Percentiles rank a stretch among this genome's conserved stretches.
Evolutionary conservation across 106 monocot genomes (phyloP).

Genomic region (Acorus gramineus): DNA sequence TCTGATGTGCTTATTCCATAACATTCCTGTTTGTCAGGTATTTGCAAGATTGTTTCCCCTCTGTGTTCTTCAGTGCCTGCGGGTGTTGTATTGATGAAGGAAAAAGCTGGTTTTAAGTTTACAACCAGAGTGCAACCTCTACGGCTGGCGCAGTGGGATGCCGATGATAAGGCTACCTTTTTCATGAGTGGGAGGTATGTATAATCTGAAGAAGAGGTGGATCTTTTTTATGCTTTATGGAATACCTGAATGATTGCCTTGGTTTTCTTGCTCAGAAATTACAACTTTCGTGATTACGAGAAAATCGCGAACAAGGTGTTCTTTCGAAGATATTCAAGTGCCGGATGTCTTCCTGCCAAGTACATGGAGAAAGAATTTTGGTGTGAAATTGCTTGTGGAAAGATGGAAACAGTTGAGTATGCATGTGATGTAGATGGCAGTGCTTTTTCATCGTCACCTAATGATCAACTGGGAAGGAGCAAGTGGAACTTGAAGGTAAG

Average conservation of each 20-base stretch:
- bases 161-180: constrained; percentile 66
- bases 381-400: constrained; percentile 85
- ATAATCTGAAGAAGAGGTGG: too few species aligned
- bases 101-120: constrained; percentile 81
- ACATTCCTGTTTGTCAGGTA: constrained; percentile 28
- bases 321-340: constrained; percentile 60
- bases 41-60: constrained; percentile 86
- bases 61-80: constrained; percentile 82
- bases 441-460: constrained; percentile 77
- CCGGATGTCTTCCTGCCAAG: constrained; percentile 68
- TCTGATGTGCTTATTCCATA: too few species aligned
- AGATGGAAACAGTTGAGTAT: constrained; percentile 80
- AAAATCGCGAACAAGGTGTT: constrained; percentile 92
- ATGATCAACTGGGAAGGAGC: constrained; percentile 82
- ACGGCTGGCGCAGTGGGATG: constrained; percentile 67
- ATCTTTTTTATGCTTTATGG: too few species aligned
- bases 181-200: constrained; percentile 82
- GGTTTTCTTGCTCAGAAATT: constrained; percentile 55
- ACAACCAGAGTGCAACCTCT: constrained; percentile 88
- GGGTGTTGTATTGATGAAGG: constrained; percentile 92
- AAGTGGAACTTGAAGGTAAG: constrained; percentile 92
- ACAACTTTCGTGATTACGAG: constrained; percentile 89
- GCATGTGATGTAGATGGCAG: constrained; percentile 97
- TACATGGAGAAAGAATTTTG: constrained; percentile 93
- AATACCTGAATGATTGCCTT: constrained; percentile 2